Base-by-base conservation (phyloP, 2,329 filamentous ascomycete genomes). In the Calonectria naviculata region DNA sequence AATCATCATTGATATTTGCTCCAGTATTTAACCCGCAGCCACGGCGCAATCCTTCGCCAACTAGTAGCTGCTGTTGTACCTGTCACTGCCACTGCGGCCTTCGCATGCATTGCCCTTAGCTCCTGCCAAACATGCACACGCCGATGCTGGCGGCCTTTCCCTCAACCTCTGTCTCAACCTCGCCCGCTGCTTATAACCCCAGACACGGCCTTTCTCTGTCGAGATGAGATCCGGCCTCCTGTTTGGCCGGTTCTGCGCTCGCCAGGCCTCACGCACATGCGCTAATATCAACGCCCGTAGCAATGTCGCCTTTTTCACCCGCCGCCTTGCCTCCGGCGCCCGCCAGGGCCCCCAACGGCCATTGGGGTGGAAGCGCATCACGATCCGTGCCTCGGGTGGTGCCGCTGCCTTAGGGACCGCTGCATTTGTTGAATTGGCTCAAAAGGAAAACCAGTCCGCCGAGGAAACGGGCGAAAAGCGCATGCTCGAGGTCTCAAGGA, bases 401-500 rank as follows among this genome's bases (percentile, higher is more conserved):
- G 84, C 80, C 5, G 81, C 82, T 0, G 82, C 83, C 0, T 81
- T 92, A 12, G 90, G 87, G 9, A 89, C 90, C 0, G 86, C 87
- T 0, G 86, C 87, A 1, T 92, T 92, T 79, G 84, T 92, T 49
- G 84, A 88, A 75, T 81, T 92, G 8, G 89, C 90, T 5, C 87
- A 91, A 76, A 81, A 87, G 71, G 87, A 90, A 47, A 88, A 90
- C 73, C 81, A 75, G 42, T 85, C 82, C 47, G 81, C 83, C 4
- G 82, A 86, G 21, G 81, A 93, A 79, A 98, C 95, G 3, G 90
- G 91, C 29, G 95, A 98, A 84, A 89, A 89, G 83, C 93, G 94
- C 74, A 98, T 98, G 96, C 89, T 98, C 17, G 90, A 95, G 81
- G 91, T 89, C 3, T 98, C 95, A 42, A 87, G 94, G 47, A 86